Conservation (phyloP, 768 basidiomycete species). For the Piloderma croceum region DNA sequence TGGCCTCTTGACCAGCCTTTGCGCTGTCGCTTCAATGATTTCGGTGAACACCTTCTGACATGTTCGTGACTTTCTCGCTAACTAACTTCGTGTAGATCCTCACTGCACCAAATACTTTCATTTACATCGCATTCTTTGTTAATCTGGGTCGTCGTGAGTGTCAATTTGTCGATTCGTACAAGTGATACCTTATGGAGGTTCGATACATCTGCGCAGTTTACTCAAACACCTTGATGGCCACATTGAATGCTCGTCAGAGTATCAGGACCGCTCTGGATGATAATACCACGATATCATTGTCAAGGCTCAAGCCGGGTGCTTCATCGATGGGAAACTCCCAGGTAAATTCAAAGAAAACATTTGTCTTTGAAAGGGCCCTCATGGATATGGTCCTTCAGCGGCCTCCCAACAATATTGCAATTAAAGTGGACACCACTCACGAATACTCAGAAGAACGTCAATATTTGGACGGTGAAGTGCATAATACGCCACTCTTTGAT, state of each 20-base stretch:
- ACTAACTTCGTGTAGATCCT: slow-evolving; percentile 33
- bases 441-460: too few relatives aligned
- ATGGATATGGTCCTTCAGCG: slow-evolving; percentile 23
- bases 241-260: slow-evolving; percentile 49
- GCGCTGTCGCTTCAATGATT: slow-evolving; percentile 50
- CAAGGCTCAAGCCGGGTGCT: slow-evolving; percentile 36
- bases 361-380: slow-evolving; percentile 24
- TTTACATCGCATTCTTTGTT: slow-evolving; percentile 58
- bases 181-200: neutral
- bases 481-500: too few relatives aligned
- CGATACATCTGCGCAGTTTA: slow-evolving; percentile 36
- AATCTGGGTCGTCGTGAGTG: slow-evolving; percentile 40
- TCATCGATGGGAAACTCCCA: slow-evolving; percentile 35
- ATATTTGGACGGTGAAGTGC: too few relatives aligned
- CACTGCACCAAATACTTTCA: slow-evolving; percentile 41
- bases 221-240: slow-evolving; percentile 56
- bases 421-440: slow-evolving; percentile 52
- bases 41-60: slow-evolving; percentile 27
- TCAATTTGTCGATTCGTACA: neutral
- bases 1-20: slow-evolving; percentile 42
- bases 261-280: slow-evolving; percentile 25
- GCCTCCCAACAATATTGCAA: slow-evolving; percentile 44
- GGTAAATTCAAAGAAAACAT: slow-evolving; percentile 33
- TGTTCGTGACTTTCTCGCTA: slow-evolving; percentile 1
- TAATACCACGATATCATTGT: slow-evolving; percentile 23